These are phyloP conservation scores for Komagataella populi DNA, from an alignment of 805 yeast genomes.

Conservation along the genomic window DNA sequence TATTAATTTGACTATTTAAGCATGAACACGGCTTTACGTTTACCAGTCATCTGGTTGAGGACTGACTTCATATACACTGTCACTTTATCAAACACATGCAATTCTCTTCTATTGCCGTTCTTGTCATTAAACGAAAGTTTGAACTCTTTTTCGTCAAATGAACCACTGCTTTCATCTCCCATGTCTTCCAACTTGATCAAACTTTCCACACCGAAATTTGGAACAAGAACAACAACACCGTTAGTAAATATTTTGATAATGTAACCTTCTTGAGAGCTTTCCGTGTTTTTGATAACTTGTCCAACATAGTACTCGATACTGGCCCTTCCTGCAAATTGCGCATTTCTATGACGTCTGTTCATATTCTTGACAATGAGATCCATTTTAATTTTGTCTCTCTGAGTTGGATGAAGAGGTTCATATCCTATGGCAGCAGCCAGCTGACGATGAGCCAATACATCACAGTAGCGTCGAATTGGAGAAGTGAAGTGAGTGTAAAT, in stretches of 20 bases:
- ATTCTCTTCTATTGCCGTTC: constrained; percentile 24
- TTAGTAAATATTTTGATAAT: constrained; percentile 86
- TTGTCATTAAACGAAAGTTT: constrained; percentile 41
- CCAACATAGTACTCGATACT: constrained; percentile 97
- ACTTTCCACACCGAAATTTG: constrained; percentile 93
- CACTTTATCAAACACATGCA: constrained; percentile 71
- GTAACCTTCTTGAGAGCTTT: constrained; percentile 75
- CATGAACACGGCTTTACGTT: constrained; percentile 75
- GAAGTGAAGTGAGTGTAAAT: constrained; percentile 98
- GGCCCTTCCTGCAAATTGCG: constrained; percentile 98
- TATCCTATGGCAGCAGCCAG: constrained; percentile 96
- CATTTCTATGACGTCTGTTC: constrained; percentile 90
- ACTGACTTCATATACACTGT: constrained; percentile 71
- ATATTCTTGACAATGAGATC: constrained; percentile 80
- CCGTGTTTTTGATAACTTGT: constrained; percentile 84
- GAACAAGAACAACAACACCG: constrained; percentile 90
- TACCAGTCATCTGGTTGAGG: constrained; percentile 79
- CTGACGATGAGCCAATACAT: constrained; percentile 94
- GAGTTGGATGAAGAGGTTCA: constrained; percentile 68
- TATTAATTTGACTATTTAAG: constrained; percentile 23
- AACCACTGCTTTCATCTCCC: constrained; percentile 48
- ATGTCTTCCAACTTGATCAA: constrained; percentile 71
- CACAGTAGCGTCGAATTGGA: constrained; percentile 97
- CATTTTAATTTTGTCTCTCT: constrained; percentile 83
- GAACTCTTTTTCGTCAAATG: constrained; percentile 68